Base-by-base conservation (phyloP, 148 eudicot species). In the Chenopodium formosanum region DNA sequence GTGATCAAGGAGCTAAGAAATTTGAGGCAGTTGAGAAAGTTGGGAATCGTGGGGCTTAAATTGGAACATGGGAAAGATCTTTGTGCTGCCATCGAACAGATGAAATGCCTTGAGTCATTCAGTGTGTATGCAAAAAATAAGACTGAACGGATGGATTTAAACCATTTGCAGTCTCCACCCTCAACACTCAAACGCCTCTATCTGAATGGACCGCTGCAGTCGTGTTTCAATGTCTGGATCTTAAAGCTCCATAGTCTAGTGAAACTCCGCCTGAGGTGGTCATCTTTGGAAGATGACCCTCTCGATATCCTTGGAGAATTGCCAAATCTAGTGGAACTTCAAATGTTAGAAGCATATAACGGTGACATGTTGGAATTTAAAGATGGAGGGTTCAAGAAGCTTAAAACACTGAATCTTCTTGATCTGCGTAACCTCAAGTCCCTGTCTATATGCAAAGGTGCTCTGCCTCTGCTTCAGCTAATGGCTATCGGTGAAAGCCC, bases 261-360 rank as follows among this genome's bases (percentile, higher is more conserved):
- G 2, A 83, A 67, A 56, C 13, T 78, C 58, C 79, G 73, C 23
- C 66, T 83, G 20, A 83, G 82, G 53, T 79, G 85, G 85, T 82
- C 85, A 40, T 19, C 34, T 22, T 40, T 82, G 10, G 6, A 48
- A 0, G 23, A 27, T 40, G 32, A 47, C 12, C 52, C 52, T 47
- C 50, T 47, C 8, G 50, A 9, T 7, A 7, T 47, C 50, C 50
- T 47, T 7, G 9, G 10, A 7, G 8, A 7, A 47, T 47, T 47
- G 50, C 50, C 50, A 7, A 47, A 47, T 47, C 10, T 47, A 47
- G 50, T 47, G 50, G 50, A 47, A 47, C 50, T 47, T 47, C 50
- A 47, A 7, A 6, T 47, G 50, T 47, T 47, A 47, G 50, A 47
- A 7, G 50, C 10, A 47, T 47, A 47, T 47, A 7, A 9, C 10